Evolutionary conservation across 345 rosid genomes (phyloP), one percentile per base, ranked within the genome.

Genomic region (Salix dunnii): DNA sequence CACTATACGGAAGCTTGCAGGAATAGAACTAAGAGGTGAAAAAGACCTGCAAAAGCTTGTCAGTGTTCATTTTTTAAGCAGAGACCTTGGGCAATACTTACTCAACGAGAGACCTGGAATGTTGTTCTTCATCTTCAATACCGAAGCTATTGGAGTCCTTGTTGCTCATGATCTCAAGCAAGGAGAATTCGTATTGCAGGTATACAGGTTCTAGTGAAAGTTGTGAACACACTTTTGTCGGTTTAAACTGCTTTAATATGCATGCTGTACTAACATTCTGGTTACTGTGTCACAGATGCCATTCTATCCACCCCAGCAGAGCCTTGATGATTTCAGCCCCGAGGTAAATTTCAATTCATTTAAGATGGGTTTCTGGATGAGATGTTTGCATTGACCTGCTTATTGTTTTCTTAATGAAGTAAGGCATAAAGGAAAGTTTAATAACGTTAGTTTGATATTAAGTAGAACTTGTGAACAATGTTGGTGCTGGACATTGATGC

Each of bases 121-220:
- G 99, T 81, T 96, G 38, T 96, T 91, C 85, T 96, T 93, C 80
- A 84, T 93, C 82, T 93, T 93, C 88, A 95, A 93, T 83, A 88
- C 91, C 16, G 88, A 88, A 81, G 98, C 89, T 53, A 93, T 91
- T 67, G 99, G 99, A 46, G 97, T 91, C 76, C 89, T 93, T 68
- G 97, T 95, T 87, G 99, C 96, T 68, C 98, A 95, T 86, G 98
- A 93, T 86, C 93, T 93, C 75, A 78, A 80, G 76, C 86, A 91
- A 83, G 98, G 99, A 70, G 98, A 95, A 82, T 95, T 95, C 30
- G 86, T 95, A 21, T 85, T 95, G 86, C 99, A 93, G 98, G 99
- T 92, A 85, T 58, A 36, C 13, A 66, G 55, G 58, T 73, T 77
- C 63, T 17, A 42, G 69, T 60, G 64, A 65, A 33, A 17, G 30